phyloP scores from a whole-genome alignment of 257 asterid genomes.

The Primulina huaijiensis region DNA sequence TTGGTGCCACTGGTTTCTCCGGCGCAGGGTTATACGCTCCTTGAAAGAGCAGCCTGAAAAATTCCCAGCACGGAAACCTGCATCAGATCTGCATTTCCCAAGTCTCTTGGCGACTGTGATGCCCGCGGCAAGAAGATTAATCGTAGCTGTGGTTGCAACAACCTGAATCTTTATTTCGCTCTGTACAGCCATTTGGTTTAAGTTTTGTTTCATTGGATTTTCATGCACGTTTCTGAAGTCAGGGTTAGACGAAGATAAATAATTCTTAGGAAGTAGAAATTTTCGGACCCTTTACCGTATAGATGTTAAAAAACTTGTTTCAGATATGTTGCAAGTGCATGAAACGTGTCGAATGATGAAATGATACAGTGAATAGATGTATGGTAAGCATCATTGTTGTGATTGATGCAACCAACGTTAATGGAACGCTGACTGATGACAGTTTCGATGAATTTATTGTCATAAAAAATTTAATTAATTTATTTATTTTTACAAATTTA shows the following conservation, averaged over 20 bases:
- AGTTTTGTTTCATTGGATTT: neutral
- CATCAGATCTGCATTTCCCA: conserved; percentile 16
- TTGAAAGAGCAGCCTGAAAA: conserved; percentile 48
- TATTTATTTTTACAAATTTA: no score
- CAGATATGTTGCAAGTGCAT: neutral
- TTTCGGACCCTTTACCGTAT: no score
- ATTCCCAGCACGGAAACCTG: conserved; percentile 46
- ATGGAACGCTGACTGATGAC: neutral
- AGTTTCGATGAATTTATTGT: neutral
- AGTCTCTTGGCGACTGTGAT: conserved; percentile 32
- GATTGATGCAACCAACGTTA: no score
- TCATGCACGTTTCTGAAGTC: neutral
- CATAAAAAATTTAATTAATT: no score
- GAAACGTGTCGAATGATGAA: no score
- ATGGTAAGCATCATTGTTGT: no score
- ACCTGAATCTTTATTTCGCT: conserved; percentile 29
- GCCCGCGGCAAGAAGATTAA: conserved; percentile 35
- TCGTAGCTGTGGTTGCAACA: conserved; percentile 46
- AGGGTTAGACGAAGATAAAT: neutral
- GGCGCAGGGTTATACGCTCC: conserved; percentile 24
- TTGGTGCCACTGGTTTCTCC: conserved; percentile 16
- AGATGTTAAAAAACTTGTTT: no score
- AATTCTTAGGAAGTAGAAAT: neutral
- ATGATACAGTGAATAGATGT: no score
- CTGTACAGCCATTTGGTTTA: conserved; percentile 28